A percentile compares a stretch with the other conserved stretches of the same genome.
Evolutionary conservation across 169 alveolate species (phyloP).

Genomic region (Plasmodium cynomolgi): DNA sequence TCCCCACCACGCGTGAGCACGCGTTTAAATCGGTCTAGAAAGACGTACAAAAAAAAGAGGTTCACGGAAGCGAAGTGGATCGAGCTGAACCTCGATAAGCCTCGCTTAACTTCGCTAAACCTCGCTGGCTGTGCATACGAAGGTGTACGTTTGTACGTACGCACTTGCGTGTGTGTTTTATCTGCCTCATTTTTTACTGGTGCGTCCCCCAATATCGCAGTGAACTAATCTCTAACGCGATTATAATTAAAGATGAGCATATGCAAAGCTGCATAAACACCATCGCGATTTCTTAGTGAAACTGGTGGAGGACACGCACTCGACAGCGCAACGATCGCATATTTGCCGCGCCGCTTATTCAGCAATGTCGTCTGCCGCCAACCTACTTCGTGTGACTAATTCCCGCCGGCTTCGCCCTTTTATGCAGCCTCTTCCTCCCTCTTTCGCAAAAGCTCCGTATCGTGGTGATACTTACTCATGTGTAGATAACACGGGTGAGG

Average conservation of each 20-base stretch:
- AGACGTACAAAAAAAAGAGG: background rate
- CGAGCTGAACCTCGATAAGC: background rate
- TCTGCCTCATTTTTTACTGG: background rate
- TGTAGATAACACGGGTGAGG: constrained; percentile 86
- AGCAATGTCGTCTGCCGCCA: background rate
- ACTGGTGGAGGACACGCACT: background rate
- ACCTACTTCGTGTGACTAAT: background rate
- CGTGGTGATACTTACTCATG: constrained; percentile 87
- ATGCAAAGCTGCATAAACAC: background rate
- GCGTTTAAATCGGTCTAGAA: constrained; percentile 1
- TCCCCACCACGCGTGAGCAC: background rate
- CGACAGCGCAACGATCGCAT: background rate
- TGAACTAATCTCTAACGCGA: background rate
- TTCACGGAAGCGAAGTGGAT: background rate
- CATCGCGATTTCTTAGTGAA: background rate
- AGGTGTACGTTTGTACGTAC: background rate
- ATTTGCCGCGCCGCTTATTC: background rate
- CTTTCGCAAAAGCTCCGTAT: constrained; percentile 80
- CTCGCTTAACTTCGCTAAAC: too few relatives aligned
- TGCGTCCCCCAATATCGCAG: background rate
- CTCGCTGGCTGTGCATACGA: background rate
- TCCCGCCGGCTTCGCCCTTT: constrained; percentile 8
- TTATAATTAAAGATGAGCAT: background rate
- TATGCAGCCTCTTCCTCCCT: constrained; percentile 74
- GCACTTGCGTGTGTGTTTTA: background rate